Percentiles rank a stretch among this genome's conserved stretches.
Conservation (phyloP, 805 yeast genomes). For the Tetrapisispora pingtungensis region DNA sequence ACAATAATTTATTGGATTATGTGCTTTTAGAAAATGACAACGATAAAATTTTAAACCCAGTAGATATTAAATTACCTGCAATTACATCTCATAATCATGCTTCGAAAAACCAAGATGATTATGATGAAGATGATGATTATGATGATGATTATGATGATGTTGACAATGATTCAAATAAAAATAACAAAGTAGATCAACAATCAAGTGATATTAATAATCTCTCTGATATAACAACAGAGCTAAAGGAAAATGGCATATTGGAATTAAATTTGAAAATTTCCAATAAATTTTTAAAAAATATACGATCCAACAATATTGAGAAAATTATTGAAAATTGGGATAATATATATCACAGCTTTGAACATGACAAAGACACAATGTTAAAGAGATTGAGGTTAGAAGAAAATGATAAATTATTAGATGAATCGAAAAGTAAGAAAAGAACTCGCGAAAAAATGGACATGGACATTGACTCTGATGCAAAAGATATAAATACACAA, state of each 20-base stretch:
- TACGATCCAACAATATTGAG: slow-evolving; percentile 28
- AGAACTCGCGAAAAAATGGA: not conserved
- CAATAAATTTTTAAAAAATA: slow-evolving; percentile 26
- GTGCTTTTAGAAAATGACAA: slow-evolving; percentile 5
- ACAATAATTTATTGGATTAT: slow-evolving; percentile 8
- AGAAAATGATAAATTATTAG: slow-evolving; percentile 64
- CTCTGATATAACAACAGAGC: not conserved
- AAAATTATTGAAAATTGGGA: slow-evolving; percentile 49
- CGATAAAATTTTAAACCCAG: not conserved
- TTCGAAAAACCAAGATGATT: not conserved
- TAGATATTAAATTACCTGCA: not conserved
- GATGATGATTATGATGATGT: not conserved
- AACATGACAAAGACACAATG: slow-evolving; percentile 64
- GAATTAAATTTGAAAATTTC: slow-evolving; percentile 30
- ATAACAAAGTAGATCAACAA: slow-evolving; percentile 17
- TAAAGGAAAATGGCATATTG: slow-evolving; percentile 4
- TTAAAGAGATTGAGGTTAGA: slow-evolving; percentile 68
- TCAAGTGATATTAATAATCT: not conserved
- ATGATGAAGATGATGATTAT: not conserved
- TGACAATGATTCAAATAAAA: slow-evolving; percentile 5
- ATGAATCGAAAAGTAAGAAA: slow-evolving; percentile 14
- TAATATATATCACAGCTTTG: slow-evolving; percentile 66
- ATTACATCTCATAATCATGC: not conserved
- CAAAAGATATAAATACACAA: not conserved
- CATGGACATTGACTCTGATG: not conserved